These are phyloP conservation scores for Microbotryum saponariae DNA, from an alignment of 1,284 basidiomycete species.

Conservation along the genomic window DNA sequence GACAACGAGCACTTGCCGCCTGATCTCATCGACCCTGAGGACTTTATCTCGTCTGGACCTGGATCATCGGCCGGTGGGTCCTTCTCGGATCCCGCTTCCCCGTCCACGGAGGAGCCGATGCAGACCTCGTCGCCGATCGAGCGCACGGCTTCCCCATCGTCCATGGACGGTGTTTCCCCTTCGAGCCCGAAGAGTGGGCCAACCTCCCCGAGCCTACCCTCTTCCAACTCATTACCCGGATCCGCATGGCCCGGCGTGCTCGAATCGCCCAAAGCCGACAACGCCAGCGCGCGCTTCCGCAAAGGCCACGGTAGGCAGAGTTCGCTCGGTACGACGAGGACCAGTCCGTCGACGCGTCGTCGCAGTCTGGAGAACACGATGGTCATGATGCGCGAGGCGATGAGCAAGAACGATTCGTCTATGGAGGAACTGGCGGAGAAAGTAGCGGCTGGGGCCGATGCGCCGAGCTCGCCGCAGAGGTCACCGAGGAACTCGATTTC, in stretches of 20 bases:
- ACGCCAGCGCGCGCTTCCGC: slow-evolving; percentile 50
- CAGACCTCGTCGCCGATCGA: slow-evolving; percentile 34
- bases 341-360: slow-evolving; percentile 83
- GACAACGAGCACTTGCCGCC: slow-evolving; percentile 96
- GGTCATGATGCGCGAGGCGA: slow-evolving; percentile 66
- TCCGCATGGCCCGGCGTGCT: slow-evolving; percentile 11
- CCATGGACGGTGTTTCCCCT: slow-evolving; percentile 6
- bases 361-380: slow-evolving; percentile 93
- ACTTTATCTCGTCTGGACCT: slow-evolving; percentile 52
- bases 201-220: not conserved
- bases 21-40: slow-evolving; percentile 81
- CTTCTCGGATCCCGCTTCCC: slow-evolving; percentile 45
- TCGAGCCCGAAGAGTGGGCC: slow-evolving; percentile 7
- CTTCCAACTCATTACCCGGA: slow-evolving; percentile 11
- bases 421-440: slow-evolving; percentile 34
- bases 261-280: slow-evolving; percentile 7
- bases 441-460: slow-evolving; percentile 17
- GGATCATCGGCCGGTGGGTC: slow-evolving; percentile 43
- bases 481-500: slow-evolving; percentile 5
- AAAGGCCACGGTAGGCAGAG: slow-evolving; percentile 78
- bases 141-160: slow-evolving; percentile 9
- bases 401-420: slow-evolving; percentile 29
- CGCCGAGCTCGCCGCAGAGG: not conserved
- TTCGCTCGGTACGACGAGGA: slow-evolving; percentile 92
- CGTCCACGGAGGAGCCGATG: slow-evolving; percentile 38